These are phyloP conservation scores for Amanita thiersii DNA, from an alignment of 768 basidiomycete species.

Conservation along the genomic window DNA sequence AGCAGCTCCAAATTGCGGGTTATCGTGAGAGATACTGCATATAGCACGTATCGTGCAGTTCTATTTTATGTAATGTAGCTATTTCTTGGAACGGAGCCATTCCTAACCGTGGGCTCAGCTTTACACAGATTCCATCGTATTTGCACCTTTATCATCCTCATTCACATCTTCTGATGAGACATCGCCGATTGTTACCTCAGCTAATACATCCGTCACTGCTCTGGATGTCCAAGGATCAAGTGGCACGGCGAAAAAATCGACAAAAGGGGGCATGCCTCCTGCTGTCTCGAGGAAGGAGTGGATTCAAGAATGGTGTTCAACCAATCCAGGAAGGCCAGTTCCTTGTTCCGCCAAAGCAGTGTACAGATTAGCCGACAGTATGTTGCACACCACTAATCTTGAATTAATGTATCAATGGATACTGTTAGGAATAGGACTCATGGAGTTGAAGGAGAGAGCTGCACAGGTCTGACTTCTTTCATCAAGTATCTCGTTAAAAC, in stretches of 20 bases:
- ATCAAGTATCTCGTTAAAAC: not conserved
- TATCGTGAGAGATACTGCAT: slow-evolving; percentile 43
- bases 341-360: slow-evolving; percentile 79
- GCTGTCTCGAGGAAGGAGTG: slow-evolving; percentile 46
- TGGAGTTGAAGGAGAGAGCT: slow-evolving; percentile 67
- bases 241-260: slow-evolving; percentile 13
- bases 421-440: slow-evolving; percentile 55
- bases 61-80: slow-evolving; percentile 63
- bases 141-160: slow-evolving; percentile 76
- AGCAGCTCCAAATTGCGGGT: slow-evolving; percentile 18
- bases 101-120: slow-evolving; percentile 34
- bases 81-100: not conserved
- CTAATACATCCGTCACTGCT: slow-evolving; percentile 18
- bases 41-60: slow-evolving; percentile 34
- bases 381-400: slow-evolving; percentile 17
- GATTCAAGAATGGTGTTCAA: slow-evolving; percentile 61
- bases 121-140: slow-evolving; percentile 79
- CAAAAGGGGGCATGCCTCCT: slow-evolving; percentile 14
- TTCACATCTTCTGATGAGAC: slow-evolving; percentile 29
- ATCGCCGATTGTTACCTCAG: slow-evolving; percentile 18
- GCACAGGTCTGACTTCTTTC: slow-evolving; percentile 29
- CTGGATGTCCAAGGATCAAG: slow-evolving; percentile 22
- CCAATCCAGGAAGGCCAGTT: slow-evolving; percentile 53
- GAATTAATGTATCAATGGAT: not conserved
- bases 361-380: slow-evolving; percentile 78